phyloP scores from a whole-genome alignment of 2,329 filamentous ascomycete genomes.

The Monilinia laxa region DNA sequence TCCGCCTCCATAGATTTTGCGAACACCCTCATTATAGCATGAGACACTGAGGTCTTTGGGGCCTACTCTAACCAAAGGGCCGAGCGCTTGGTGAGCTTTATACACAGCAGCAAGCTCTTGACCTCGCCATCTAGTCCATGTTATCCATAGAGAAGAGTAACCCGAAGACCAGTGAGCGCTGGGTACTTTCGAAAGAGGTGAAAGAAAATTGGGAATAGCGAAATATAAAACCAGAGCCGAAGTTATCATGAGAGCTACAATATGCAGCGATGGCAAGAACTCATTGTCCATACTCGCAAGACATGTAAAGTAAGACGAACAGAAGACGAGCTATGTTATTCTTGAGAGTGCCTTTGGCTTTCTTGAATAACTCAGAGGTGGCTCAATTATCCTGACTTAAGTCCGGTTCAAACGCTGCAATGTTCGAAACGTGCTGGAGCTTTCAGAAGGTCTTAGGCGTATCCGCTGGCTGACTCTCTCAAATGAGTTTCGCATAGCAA shows the following conservation, averaged over 20 bases:
- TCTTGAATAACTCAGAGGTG: neutral
- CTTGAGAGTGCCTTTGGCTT: neutral
- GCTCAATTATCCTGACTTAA: neutral
- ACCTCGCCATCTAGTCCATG: neutral
- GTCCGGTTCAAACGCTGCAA: neutral
- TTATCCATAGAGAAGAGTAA: neutral
- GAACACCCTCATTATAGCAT: conserved; percentile 1
- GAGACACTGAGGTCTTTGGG: conserved; percentile 3
- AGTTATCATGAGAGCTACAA: neutral
- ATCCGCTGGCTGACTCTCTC: neutral
- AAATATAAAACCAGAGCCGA: neutral
- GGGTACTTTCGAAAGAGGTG: neutral
- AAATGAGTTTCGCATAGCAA: neutral
- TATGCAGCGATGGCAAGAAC: neutral
- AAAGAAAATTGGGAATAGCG: neutral
- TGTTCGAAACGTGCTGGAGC: neutral
- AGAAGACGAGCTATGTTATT: neutral
- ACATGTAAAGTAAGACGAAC: neutral
- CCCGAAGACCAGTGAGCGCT: neutral
- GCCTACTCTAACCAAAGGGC: conserved; percentile 4
- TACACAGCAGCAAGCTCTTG: neutral
- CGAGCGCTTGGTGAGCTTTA: neutral
- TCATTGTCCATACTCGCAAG: neutral
- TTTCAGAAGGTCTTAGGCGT: neutral
- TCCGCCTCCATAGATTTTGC: neutral